These are phyloP conservation scores for carrot (Daucus carota) DNA, from an alignment of 129 eudicot genomes.

Conservation along the genomic window DH1_v3.0 NC_030383.2:41503501-41504000, in stretches of 20 bases:
- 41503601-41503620: neutral
- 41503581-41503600: neutral
- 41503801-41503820: neutral
- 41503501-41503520: neutral
- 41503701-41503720: too few species aligned
- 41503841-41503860: constrained; percentile 15
- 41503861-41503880: constrained; percentile 67
- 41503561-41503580: neutral
- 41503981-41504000: neutral
- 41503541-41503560: neutral
- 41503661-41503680: constrained; percentile 20
- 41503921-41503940: constrained; percentile 35
- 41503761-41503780: neutral
- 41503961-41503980: constrained; percentile 28
- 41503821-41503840: too few species aligned
- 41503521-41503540: neutral
- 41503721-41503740: neutral
- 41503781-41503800: neutral
- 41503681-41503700: constrained; percentile 23
- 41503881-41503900: constrained; percentile 24
- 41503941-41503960: constrained; percentile 65
- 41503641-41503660: constrained; percentile 28
- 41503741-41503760: neutral
- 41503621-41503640: constrained; percentile 12
- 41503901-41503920: neutral